Evolutionary conservation across 2,329 filamentous ascomycete species (phyloP).

Genomic region (Didymella glomerata): DNA sequence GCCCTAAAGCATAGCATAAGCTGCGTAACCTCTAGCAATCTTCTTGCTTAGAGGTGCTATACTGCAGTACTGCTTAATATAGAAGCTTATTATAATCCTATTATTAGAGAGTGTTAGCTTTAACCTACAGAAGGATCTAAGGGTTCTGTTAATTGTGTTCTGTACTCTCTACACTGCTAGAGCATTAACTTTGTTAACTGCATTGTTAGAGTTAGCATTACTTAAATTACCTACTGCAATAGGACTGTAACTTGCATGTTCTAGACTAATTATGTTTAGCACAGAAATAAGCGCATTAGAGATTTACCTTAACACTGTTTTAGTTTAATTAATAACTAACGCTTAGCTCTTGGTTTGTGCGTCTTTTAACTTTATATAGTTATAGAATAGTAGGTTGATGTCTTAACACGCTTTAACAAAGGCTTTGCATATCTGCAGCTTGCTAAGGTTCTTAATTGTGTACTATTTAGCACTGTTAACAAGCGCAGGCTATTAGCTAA

Average conservation of each 20-base stretch:
- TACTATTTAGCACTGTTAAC: neutral
- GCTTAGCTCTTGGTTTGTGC: neutral
- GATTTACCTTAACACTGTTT: too few species aligned
- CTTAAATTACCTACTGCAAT: too few species aligned
- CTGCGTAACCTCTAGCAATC: neutral
- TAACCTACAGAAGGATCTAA: too few species aligned
- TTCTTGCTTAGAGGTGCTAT: neutral
- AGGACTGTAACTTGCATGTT: neutral
- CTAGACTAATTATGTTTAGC: neutral
- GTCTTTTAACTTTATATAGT: neutral
- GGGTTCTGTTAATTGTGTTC: too few species aligned
- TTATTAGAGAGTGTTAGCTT: too few species aligned
- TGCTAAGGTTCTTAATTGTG: neutral
- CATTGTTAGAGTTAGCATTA: too few species aligned
- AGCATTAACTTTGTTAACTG: too few species aligned
- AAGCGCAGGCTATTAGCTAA: neutral
- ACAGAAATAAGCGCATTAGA: neutral
- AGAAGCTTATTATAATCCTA: too few species aligned
- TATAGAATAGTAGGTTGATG: neutral
- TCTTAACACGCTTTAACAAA: too few species aligned
- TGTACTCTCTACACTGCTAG: too few species aligned
- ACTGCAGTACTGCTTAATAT: too few species aligned
- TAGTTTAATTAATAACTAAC: neutral
- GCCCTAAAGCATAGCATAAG: neutral
- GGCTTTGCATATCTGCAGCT: neutral